Base-by-base conservation (phyloP, 225 moss, liverwort and hornwort genomes). In the Physcomitrium patens region DNA sequence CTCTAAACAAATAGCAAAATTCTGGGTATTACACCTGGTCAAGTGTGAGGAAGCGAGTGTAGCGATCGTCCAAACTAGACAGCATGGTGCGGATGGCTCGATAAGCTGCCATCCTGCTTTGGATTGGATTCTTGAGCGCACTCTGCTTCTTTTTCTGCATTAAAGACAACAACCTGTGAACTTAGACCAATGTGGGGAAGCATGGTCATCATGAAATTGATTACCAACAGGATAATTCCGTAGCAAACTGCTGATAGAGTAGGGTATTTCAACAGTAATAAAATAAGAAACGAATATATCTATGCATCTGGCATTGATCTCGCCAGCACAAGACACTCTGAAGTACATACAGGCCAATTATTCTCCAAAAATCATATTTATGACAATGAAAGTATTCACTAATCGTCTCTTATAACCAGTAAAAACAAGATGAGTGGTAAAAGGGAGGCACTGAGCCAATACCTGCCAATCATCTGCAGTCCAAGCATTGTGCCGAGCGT, bases 81-180 rank as follows among this genome's bases (percentile, higher is more conserved):
- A 96, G 66, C 87, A 96, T 89, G 62, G 82, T 82, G 31, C 31
- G 31, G 31, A 37, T 90, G 20, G 83, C 83, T 71, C 83, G 83
- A 71, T 96, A 90, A n/a, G 93, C 93, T 59, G 93, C 91, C 93
- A 93, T 91, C 79, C 79, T 91, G 82, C 93, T 96, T 60, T 93
- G 93, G 60, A 91, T 68, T 54, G 93, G 91, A 77, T 80, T 86
- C 78, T 81, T 90, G 26, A 91, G 52, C 18, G 79, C 75, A 51
- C 91, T 93, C 65, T 89, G 86, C 78, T 87, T 93, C 37, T 77
- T 80, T 70, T 75, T 87, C 94, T 94, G 90, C 81, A 84, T 67
- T 79, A 59, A 79, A 19, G 24, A 19, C 14, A 65, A 63, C 9
- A 37, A 7, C 31, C 31, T 7, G 5, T 37, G 31, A 37, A 7